Conservation (phyloP, 805 yeast species). For the Teunomyces lycoperdinae region DNA sequence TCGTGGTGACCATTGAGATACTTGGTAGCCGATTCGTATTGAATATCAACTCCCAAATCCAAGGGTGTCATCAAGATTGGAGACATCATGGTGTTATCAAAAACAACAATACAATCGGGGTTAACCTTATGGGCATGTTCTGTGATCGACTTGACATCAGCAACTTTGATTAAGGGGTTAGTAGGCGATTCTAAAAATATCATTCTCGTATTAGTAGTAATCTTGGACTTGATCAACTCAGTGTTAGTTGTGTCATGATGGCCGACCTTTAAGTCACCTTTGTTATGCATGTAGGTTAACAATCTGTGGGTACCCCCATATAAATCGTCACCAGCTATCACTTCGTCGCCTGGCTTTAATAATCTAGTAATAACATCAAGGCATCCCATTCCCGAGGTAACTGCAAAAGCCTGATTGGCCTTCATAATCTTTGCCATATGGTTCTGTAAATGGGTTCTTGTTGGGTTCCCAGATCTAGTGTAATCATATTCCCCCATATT, state of each 20-base stretch:
- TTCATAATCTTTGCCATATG: conserved; percentile 77
- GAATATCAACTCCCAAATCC: conserved; percentile 84
- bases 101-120: conserved; percentile 72
- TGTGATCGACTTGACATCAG: conserved; percentile 70
- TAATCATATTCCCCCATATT: conserved; percentile 74
- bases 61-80: conserved; percentile 84
- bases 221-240: conserved; percentile 54
- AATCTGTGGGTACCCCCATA: conserved; percentile 93
- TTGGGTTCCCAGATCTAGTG: conserved; percentile 93
- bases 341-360: conserved; percentile 80
- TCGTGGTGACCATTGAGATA: conserved; percentile 94
- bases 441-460: conserved; percentile 74
- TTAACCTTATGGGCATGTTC: conserved; percentile 61
- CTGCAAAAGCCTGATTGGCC: conserved; percentile 76
- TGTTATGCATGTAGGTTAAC: conserved; percentile 64
- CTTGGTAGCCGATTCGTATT: conserved; percentile 91
- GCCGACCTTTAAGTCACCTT: conserved; percentile 60
- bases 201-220: conserved; percentile 62
- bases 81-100: conserved; percentile 97
- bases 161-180: conserved; percentile 85
- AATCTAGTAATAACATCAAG: conserved; percentile 79
- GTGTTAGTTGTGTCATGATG: conserved; percentile 83
- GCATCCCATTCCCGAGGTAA: conserved; percentile 91
- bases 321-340: conserved; percentile 90
- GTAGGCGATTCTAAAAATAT: conserved; percentile 90